Evolutionary conservation across 192 early-diverging fungal genomes (phyloP).

Genomic region (Rhizophagus clarus): DNA sequence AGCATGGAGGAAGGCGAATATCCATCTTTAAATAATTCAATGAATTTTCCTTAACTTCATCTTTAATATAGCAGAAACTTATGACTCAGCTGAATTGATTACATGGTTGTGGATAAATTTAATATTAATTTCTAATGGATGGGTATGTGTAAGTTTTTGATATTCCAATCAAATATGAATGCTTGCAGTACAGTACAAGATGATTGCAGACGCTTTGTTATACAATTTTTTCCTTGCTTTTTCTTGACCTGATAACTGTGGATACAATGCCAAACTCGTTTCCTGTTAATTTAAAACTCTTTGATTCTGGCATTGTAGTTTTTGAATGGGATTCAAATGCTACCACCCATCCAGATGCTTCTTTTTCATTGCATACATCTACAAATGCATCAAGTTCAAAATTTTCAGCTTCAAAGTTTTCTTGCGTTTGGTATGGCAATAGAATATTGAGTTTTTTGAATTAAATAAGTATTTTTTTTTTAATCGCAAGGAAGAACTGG

Average conservation of each 20-base stretch:
- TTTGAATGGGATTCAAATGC: no score
- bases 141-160: neutral
- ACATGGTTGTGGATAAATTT: slow-evolving; percentile 2
- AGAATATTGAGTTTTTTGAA: slow-evolving; percentile 2
- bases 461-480: slow-evolving; percentile 21
- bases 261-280: no score
- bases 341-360: no score
- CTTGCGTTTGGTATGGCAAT: no score
- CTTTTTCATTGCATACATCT: no score
- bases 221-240: no score
- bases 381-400: slow-evolving; percentile 6
- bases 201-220: neutral
- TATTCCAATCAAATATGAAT: no score
- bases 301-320: no score
- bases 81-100: slow-evolving; percentile 5
- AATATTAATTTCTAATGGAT: slow-evolving; percentile 16
- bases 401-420: slow-evolving; percentile 14
- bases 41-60: neutral
- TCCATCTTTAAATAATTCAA: no score
- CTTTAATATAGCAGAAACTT: neutral
- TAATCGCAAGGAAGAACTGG: neutral
- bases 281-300: no score
- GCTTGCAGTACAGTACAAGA: no score
- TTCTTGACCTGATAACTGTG: no score
- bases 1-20: neutral